phyloP scores from a whole-genome alignment of 2,329 filamentous ascomycete species.

The Corynespora cassiicola region DNA sequence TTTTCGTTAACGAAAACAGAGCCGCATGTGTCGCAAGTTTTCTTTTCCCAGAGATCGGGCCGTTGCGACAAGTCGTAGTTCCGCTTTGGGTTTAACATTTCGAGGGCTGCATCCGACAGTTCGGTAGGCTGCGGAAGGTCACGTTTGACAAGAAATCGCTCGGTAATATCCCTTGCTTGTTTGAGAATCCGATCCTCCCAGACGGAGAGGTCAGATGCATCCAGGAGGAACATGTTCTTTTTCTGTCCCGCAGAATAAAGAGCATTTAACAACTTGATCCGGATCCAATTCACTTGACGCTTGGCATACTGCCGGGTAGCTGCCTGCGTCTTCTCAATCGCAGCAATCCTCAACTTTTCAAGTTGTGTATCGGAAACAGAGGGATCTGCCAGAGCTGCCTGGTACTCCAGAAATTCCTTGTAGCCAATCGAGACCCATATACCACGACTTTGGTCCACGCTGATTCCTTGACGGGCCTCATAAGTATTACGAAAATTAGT shows the following conservation, averaged over 20 bases:
- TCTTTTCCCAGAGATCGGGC: conserved; percentile 55
- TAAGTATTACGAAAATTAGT: conserved; percentile 54
- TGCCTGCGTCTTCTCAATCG: conserved; percentile 77
- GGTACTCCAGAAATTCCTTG: conserved; percentile 83
- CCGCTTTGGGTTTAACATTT: conserved; percentile 65
- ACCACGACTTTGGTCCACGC: conserved; percentile 76
- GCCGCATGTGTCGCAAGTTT: conserved; percentile 75
- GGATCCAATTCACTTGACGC: conserved; percentile 86
- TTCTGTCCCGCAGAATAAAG: conserved; percentile 62
- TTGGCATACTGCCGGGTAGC: conserved; percentile 89
- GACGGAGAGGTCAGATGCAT: conserved; percentile 72
- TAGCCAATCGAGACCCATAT: conserved; percentile 98
- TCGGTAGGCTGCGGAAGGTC: conserved; percentile 59
- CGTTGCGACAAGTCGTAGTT: conserved; percentile 53
- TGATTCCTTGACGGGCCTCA: conserved; percentile 53
- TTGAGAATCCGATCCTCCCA: conserved; percentile 71
- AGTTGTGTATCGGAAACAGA: conserved; percentile 51
- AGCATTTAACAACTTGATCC: conserved; percentile 77
- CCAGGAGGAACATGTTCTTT: conserved; percentile 75
- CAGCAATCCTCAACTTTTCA: conserved; percentile 62
- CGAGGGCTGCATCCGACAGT: conserved; percentile 63
- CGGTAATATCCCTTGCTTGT: conserved; percentile 68
- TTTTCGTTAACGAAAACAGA: conserved; percentile 62
- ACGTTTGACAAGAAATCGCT: conserved; percentile 65
- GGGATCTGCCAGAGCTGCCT: conserved; percentile 46